These are phyloP conservation scores for Panicum virgatum DNA, from an alignment of 202 grass and related monocot genomes.

Conservation along the genomic window DNA sequence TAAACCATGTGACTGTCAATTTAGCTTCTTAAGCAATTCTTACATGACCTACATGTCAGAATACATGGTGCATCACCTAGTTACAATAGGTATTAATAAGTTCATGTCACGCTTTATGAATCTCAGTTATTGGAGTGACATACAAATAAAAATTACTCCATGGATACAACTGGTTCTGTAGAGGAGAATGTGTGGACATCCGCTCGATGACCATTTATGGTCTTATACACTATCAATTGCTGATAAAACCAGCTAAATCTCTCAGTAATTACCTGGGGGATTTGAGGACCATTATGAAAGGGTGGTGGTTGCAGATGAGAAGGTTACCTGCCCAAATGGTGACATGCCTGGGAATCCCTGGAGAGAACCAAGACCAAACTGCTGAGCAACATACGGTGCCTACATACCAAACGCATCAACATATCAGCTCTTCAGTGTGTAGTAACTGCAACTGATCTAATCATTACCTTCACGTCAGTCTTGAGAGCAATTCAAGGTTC, in stretches of 20 bases:
- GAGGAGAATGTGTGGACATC: neutral
- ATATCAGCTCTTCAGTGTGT: neutral
- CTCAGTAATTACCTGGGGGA: slow-evolving; percentile 54
- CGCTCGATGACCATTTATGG: too few relatives aligned
- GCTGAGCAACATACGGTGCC: slow-evolving; percentile 68
- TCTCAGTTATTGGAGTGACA: neutral
- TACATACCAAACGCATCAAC: slow-evolving; percentile 37
- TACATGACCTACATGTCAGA: neutral
- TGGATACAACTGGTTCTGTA: neutral
- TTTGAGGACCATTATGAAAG: slow-evolving; percentile 66
- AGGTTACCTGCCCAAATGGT: slow-evolving; percentile 80
- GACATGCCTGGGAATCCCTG: slow-evolving; percentile 75
- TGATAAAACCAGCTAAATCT: neutral
- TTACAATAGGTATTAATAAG: neutral
- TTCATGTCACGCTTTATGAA: neutral
- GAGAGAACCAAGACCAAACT: slow-evolving; percentile 66
- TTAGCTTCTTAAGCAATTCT: neutral
- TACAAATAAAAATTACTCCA: neutral
- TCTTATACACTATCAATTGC: neutral
- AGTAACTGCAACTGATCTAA: neutral
- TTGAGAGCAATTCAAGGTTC: slow-evolving; percentile 7
- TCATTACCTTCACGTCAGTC: neutral
- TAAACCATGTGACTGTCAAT: neutral
- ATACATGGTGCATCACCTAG: neutral
- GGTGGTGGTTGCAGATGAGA: slow-evolving; percentile 66